A percentile compares a stretch with the other conserved stretches of the same genome.
Evolutionary conservation across 2,329 filamentous ascomycete species (phyloP).

Genomic region (Chaetomium globosum): DNA sequence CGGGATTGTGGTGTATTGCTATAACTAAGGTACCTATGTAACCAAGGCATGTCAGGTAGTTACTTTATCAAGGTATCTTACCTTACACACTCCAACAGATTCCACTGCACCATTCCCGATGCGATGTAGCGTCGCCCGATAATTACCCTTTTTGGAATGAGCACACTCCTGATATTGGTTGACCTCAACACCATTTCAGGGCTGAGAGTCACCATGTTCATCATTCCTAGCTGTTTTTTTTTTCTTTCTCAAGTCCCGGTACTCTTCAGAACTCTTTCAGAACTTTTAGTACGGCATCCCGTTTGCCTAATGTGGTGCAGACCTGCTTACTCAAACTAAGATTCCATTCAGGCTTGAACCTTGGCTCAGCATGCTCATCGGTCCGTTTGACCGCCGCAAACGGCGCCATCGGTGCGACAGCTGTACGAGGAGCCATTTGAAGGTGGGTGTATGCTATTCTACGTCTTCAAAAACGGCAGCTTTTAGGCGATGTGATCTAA

Average conservation of each 20-base stretch:
- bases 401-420: constrained; percentile 1
- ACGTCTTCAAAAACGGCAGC: neutral
- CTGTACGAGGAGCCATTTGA: constrained; percentile 8
- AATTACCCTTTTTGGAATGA: neutral
- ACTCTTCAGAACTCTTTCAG: neutral
- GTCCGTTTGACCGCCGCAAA: constrained; percentile 4
- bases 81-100: too few species aligned
- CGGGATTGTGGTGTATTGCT: neutral
- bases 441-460: neutral
- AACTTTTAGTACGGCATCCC: too few species aligned
- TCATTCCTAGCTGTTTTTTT: neutral
- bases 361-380: neutral
- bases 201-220: neutral
- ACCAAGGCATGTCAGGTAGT: too few species aligned
- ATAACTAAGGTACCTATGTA: too few species aligned
- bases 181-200: too few species aligned
- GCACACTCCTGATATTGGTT: too few species aligned
- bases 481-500: neutral
- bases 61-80: too few species aligned
- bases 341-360: neutral
- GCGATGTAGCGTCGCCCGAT: neutral
- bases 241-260: neutral
- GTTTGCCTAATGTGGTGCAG: too few species aligned
- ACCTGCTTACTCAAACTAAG: too few species aligned
- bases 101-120: neutral